phyloP scores from a whole-genome alignment of 352 stramenopile species.

The Pythium coloratum region DNA sequence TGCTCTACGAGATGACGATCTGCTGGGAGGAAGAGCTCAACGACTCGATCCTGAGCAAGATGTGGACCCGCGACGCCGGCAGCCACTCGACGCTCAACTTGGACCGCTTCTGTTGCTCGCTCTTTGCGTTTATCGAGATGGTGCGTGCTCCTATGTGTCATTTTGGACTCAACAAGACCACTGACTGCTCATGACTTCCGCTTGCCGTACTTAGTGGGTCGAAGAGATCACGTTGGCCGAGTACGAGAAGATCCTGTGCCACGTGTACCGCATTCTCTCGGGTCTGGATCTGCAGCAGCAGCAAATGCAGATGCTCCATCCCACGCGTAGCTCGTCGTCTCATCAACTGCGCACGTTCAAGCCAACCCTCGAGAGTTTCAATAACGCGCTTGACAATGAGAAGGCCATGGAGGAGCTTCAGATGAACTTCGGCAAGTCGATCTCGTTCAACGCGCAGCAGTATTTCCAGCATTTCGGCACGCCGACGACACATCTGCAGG shows the following conservation, averaged over 20 bases:
- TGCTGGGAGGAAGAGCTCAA: conserved; percentile 62
- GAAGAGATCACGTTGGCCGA: conserved; percentile 36
- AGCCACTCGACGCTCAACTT: conserved; percentile 41
- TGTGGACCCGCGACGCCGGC: conserved; percentile 46
- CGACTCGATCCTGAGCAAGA: conserved; percentile 42
- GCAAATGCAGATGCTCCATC: background rate
- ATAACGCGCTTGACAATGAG: conserved; percentile 34
- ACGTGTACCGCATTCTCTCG: conserved; percentile 29
- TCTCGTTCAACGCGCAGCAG: conserved; percentile 36
- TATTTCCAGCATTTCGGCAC: conserved; percentile 38
- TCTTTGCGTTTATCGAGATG: conserved; percentile 65
- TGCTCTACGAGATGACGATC: conserved; percentile 64
- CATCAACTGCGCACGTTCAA: conserved; percentile 24
- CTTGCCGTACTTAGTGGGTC: conserved; percentile 29
- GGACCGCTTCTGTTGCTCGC: conserved; percentile 55
- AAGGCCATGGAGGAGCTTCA: conserved; percentile 32
- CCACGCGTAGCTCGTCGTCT: background rate
- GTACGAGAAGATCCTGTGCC: conserved; percentile 43
- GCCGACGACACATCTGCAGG: conserved; percentile 23
- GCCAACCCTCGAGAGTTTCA: conserved; percentile 39
- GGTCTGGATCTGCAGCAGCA: conserved; percentile 8
- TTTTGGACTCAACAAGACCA: background rate
- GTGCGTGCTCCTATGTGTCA: conserved; percentile 21
- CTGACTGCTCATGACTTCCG: conserved; percentile 1
- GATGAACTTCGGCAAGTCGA: conserved; percentile 44